Base-by-base conservation (phyloP, 225 moss, liverwort and hornwort species). In the Climacium dendroides region DNA sequence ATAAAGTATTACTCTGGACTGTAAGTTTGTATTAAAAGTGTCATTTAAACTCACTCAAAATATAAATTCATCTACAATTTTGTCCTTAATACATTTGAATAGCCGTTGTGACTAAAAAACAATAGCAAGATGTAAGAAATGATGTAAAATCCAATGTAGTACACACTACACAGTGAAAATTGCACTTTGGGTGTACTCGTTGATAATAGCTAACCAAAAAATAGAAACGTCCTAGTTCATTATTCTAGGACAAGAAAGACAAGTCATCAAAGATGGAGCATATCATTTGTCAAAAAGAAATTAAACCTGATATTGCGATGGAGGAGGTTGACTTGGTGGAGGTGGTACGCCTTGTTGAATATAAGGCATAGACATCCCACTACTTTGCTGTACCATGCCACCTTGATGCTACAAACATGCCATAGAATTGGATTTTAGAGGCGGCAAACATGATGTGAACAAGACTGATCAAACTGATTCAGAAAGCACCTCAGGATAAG, bases 311-410 rank as follows among this genome's bases (percentile, higher is more conserved):
- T 99, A 99, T 73, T 96, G 92, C 79, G 84, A 58, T 43, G 78
- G 88, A 79, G 84, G 94, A 87, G 97, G 95, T 86, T 97, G 98
- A 90, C 89, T 97, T 54, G 95, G 94, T 71, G 96, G 94, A 60
- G 94, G 96, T 67, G 95, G 98, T 70, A 93, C 93, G 82, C 96
- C 97, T 87, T 97, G 97, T 89, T 94, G 98, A 85, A 89, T 83
- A 83, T 95, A 95, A 62, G 95, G 90, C 86, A 97, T 93, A 75
- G 93, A 84, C 94, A 99, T 92, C 74, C 97, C 97, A 89, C 90
- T 89, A 86, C 93, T 96, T 77, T 93, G 94, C 87, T 96, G 95
- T 58, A 91, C 89, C 92, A 97, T 87, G 83, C 94, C 96, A 90
- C 96, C 96, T 91, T 94, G 95, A 83, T 89, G 89, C 90, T 91